Base-by-base conservation (phyloP, 2,329 filamentous ascomycete genomes). In the Cercospora zeina region DNA sequence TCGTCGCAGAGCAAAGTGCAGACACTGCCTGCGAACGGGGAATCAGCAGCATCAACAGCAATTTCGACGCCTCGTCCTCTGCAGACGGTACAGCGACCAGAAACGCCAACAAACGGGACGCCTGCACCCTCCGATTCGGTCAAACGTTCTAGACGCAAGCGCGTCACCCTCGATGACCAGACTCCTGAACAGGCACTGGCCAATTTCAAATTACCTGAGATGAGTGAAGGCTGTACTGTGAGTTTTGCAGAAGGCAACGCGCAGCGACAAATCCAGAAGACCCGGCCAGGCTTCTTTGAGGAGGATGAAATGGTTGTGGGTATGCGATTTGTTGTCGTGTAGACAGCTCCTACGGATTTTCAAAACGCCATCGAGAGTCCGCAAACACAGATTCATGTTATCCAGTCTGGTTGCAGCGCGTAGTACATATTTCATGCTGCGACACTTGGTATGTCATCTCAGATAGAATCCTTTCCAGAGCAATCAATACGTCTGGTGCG, bases 301-400 rank as follows among this genome's bases (percentile, higher is more conserved):
- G 78, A 80, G 67, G 72, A 77, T 3, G 71, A 72, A 27, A 70
- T 80, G 34, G 70, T 80, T 10, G 72, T 77, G 21, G 78, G 77
- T 1, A 73, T 79, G 62, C 71, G 78, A 45, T 79, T 78, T 65
- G 72, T 78, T 31, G 71, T 80, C 27, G 56, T 71, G 10, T 73
- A 65, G 70, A 10, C 2, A 49, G 14, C 19, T 49, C 36, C 49
- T n/a, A 9, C 49, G 14, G 16, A 53, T 5, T 34, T 3, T 11
- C 49, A 8, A 31, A 21, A 10, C 30, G 24, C 47, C 30, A 27
- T 3, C 7, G 24, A 2, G 14, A 31, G 47, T 21, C 27, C 10
- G 30, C 13, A 30, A 31, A 24, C 27, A 51, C 24, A 10, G 8
- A 9, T 13, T 11, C 24, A 24, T 30, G 2, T 9, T 33, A 31